Base-by-base conservation (phyloP, 2,329 filamentous ascomycete species). In the Microdochium bolleyi region DNA sequence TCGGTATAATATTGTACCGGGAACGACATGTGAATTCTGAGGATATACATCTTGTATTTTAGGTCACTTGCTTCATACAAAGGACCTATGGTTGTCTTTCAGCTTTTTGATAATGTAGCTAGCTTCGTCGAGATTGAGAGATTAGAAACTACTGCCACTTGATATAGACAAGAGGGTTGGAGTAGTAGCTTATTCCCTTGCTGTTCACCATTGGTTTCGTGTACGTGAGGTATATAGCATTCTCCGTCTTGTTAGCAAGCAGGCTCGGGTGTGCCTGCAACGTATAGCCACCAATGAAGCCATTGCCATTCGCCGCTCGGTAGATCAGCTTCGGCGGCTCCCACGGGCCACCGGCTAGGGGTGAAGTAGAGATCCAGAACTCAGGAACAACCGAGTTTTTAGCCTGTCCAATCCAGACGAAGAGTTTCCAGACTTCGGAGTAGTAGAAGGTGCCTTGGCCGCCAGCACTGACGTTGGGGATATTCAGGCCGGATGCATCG, bases 401-500 rank as follows among this genome's bases (percentile, higher is more conserved):
- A 22, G 57, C 51, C 48, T 53, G 50, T 14, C 59, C 59, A 37
- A 61, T 60, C 58, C 59, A 61, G 37, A 58, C 57, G 54, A 50
- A 61, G 25, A 54, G 50, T 21, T 55, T 52, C 52, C 54, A 56
- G 49, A 52, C 51, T 2, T 16, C 46, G 44, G 54, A 56, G 25
- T 57, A 57, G 53, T 57, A 61, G 32, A 54, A 61, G 7, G 58
- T 60, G 24, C 58, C 59, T 51, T 61, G 59, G 30, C 30, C 30
- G 30, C 30, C 30, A 14, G 30, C 30, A 14, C 30, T 34, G 8
- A 34, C 30, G 30, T 34, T 34, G 30, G 30, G 30, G 14, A 34
- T 34, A 14, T 34, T 34, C 8, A 34, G 30, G 30, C 30, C 30
- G 14, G 8, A 8, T 24, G 54, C 54, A 19, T 55, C 56, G 1